Evolutionary conservation across 441 rosid species (phyloP).

Genomic region (Erodium texanum): DNA sequence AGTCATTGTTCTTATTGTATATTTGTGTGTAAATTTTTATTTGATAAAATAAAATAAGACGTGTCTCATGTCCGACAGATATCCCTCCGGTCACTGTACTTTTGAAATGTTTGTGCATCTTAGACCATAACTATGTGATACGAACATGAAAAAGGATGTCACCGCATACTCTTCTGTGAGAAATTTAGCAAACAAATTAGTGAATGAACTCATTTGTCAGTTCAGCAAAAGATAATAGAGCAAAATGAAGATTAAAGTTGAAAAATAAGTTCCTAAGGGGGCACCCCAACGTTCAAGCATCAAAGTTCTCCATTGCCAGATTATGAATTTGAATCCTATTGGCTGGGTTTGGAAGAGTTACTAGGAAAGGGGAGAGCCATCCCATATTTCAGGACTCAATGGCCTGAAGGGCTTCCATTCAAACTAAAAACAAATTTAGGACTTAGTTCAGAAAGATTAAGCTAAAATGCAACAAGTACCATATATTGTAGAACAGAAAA

Average conservation of each 20-base stretch:
- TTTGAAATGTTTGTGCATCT: not conserved
- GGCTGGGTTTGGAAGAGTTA: not conserved
- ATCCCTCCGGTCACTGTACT: not conserved
- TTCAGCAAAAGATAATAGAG: constrained; percentile 1
- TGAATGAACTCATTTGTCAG: constrained; percentile 4
- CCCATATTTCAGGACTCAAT: not conserved
- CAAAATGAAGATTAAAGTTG: not conserved
- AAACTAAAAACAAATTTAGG: constrained; percentile 2
- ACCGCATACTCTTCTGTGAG: not conserved
- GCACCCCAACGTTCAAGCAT: not conserved
- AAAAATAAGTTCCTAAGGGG: not conserved
- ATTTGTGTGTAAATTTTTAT: not conserved
- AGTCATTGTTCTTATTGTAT: not conserved
- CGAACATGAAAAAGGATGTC: not conserved
- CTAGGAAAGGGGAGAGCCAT: not conserved
- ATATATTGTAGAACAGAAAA: constrained; percentile 12
- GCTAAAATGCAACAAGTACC: constrained; percentile 5
- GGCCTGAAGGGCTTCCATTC: not conserved
- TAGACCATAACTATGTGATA: not conserved
- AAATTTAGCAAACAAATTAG: not conserved
- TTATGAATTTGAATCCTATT: not conserved
- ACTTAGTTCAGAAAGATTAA: not conserved
- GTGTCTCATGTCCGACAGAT: not conserved
- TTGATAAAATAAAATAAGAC: not conserved
- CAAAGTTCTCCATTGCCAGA: not conserved